A percentile compares a stretch with the other conserved stretches of the same genome.
These are phyloP conservation scores for Aspergillus floridensis DNA, from an alignment of 2,329 filamentous ascomycete species.

Conservation along the genomic window DNA sequence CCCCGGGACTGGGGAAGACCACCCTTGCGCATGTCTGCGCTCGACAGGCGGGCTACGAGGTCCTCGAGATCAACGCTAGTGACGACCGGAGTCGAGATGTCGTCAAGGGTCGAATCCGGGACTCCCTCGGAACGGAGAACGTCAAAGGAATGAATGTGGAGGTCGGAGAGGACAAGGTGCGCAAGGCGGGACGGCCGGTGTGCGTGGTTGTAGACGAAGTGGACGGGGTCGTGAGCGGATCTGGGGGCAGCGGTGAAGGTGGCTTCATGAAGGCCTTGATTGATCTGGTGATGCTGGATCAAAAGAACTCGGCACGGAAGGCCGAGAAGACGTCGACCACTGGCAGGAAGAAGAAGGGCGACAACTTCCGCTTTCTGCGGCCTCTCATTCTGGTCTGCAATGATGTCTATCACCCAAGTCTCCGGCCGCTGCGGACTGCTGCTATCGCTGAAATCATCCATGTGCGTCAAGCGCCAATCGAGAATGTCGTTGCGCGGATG, in stretches of 20 bases:
- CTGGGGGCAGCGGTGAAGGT: slow-evolving; percentile 75
- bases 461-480: slow-evolving; percentile 81
- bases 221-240: slow-evolving; percentile 84
- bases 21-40: slow-evolving; percentile 96
- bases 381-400: slow-evolving; percentile 95
- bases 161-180: slow-evolving; percentile 50
- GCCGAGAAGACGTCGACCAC: slow-evolving; percentile 23
- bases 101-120: slow-evolving; percentile 85
- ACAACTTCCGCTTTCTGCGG: slow-evolving; percentile 81
- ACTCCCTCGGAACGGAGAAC: slow-evolving; percentile 89
- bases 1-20: slow-evolving; percentile 92
- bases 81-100: slow-evolving; percentile 89
- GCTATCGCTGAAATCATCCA: slow-evolving; percentile 85
- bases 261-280: slow-evolving; percentile 95
- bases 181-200: slow-evolving; percentile 77
- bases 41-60: slow-evolving; percentile 90
- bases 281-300: slow-evolving; percentile 80
- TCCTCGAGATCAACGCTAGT: slow-evolving; percentile 95
- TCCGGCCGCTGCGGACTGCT: slow-evolving; percentile 82
- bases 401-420: slow-evolving; percentile 87
- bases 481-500: slow-evolving; percentile 77
- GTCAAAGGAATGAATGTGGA: slow-evolving; percentile 65
- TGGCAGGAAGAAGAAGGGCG: slow-evolving; percentile 63
- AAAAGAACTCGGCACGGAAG: slow-evolving; percentile 64
- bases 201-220: slow-evolving; percentile 97